Conservation (phyloP, 805 yeast genomes). For the Pichia cabralensis region DNA sequence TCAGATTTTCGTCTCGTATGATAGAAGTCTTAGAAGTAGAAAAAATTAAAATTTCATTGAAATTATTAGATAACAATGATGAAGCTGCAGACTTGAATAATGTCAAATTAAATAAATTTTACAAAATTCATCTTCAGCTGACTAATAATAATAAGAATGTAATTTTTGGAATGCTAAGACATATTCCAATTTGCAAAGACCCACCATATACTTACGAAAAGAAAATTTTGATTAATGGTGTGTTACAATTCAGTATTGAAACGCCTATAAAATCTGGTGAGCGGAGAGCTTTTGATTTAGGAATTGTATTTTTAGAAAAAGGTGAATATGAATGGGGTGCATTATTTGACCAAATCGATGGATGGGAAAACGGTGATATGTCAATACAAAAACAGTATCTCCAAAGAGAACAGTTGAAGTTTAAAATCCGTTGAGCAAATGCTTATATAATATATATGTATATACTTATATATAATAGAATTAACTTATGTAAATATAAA, state of each 20-base stretch:
- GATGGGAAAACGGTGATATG: conserved; percentile 15
- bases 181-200: conserved; percentile 36
- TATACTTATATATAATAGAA: no score
- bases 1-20: conserved; percentile 56
- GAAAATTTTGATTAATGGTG: conserved; percentile 62
- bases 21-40: conserved; percentile 42
- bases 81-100: conserved; percentile 13
- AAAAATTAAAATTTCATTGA: conserved; percentile 34
- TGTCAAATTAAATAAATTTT: conserved; percentile 38
- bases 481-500: no score
- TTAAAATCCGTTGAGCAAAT: conserved; percentile 15
- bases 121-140: conserved; percentile 39
- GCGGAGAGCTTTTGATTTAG: conserved; percentile 33
- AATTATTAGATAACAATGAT: conserved; percentile 14
- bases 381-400: conserved; percentile 25
- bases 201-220: conserved; percentile 34
- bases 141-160: conserved; percentile 34
- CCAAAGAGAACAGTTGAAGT: conserved; percentile 29
- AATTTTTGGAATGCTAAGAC: conserved; percentile 49
- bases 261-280: conserved; percentile 34
- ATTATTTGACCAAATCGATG: conserved; percentile 37
- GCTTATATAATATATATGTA: no score
- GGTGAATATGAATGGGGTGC: conserved; percentile 83
- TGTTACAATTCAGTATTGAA: conserved; percentile 46
- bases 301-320: conserved; percentile 56